A percentile compares a stretch with the other conserved stretches of the same genome.
These are phyloP conservation scores for Hypoxylon sp. DNA, from an alignment of 2,329 filamentous ascomycete genomes.

Conservation along the genomic window DNA sequence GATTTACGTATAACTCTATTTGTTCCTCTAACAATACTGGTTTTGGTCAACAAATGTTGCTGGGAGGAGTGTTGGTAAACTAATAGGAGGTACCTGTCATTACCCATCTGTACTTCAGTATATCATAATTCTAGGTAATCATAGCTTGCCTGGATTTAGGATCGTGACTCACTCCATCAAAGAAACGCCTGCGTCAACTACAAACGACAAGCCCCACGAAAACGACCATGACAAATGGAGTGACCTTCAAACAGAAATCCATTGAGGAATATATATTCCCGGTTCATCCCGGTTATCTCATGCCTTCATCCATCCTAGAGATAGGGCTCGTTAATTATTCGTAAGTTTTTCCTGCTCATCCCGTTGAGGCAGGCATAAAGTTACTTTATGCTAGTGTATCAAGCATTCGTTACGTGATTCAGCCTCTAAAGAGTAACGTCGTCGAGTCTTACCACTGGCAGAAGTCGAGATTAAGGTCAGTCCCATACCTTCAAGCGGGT, in stretches of 20 bases:
- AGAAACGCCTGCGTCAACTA: background rate
- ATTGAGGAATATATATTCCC: background rate
- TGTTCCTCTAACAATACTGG: background rate
- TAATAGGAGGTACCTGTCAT: background rate
- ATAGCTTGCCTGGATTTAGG: background rate
- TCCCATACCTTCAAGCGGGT: background rate
- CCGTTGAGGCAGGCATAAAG: background rate
- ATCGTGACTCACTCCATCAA: background rate
- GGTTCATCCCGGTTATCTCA: background rate
- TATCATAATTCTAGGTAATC: background rate
- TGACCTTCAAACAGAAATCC: background rate
- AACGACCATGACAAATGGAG: background rate
- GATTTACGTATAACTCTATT: background rate
- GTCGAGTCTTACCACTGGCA: background rate
- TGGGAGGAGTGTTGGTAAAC: background rate
- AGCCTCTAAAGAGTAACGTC: background rate
- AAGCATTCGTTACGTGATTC: background rate
- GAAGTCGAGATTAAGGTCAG: background rate
- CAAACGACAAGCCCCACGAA: background rate
- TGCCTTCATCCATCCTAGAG: background rate
- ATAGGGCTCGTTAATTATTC: background rate
- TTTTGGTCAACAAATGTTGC: background rate
- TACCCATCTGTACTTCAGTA: background rate
- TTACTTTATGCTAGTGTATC: background rate
- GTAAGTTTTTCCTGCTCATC: background rate